Evolutionary conservation across 1,284 basidiomycete species (phyloP).

Genomic region (Sphagnurus paluster): DNA sequence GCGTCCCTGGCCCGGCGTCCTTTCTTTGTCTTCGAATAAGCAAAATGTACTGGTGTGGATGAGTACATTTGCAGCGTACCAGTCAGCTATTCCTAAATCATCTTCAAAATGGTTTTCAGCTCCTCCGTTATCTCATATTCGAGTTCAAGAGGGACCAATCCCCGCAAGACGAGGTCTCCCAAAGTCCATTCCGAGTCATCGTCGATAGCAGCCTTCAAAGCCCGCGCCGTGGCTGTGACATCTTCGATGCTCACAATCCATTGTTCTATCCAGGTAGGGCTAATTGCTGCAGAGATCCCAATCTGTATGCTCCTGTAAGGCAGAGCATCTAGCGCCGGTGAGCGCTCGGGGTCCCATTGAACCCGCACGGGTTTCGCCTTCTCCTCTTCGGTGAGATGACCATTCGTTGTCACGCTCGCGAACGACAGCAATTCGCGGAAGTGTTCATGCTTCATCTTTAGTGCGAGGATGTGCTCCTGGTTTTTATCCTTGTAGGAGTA

Average conservation of each 20-base stretch:
- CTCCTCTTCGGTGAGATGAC: conserved; percentile 11
- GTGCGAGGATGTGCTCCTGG: conserved; percentile 17
- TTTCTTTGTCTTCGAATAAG: too few species aligned
- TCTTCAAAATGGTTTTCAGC: conserved; percentile 10
- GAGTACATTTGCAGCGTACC: neutral
- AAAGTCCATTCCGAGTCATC: conserved; percentile 4
- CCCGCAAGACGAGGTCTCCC: conserved; percentile 10
- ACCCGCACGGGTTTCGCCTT: conserved; percentile 15
- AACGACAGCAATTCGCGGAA: conserved; percentile 11
- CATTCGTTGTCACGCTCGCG: conserved; percentile 11
- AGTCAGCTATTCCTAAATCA: conserved; percentile 3
- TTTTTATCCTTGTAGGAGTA: conserved; percentile 16
- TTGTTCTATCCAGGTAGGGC: conserved; percentile 15
- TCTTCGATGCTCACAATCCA: conserved; percentile 21
- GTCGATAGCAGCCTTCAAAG: conserved; percentile 7
- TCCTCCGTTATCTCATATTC: conserved; percentile 11
- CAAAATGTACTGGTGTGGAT: too few species aligned
- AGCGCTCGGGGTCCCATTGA: conserved; percentile 19
- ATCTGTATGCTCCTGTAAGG: conserved; percentile 19
- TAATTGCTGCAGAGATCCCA: conserved; percentile 12
- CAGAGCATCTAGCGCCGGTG: conserved; percentile 10
- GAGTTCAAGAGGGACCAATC: conserved; percentile 11
- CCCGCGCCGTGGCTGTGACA: conserved; percentile 14
- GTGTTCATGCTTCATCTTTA: conserved; percentile 18
- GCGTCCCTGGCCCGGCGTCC: too few species aligned